Evolutionary conservation across 1,139 yeast genomes (phyloP).

Genomic region (Suhomyces bolitotheri): DNA sequence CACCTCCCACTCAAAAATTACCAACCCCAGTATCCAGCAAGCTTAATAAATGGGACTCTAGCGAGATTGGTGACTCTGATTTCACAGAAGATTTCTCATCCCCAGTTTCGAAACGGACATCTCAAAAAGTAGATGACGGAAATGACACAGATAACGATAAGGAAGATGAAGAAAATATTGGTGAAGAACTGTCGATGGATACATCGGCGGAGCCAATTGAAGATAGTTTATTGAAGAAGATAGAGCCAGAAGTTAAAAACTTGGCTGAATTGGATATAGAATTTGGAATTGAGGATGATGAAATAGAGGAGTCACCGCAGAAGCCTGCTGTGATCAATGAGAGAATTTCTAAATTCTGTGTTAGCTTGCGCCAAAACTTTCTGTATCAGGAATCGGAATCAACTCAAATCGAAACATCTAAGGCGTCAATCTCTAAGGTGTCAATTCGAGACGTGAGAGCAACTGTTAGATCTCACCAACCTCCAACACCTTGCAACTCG

Average conservation of each 20-base stretch:
- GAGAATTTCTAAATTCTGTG: constrained; percentile 18
- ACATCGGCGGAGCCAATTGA: constrained; percentile 1
- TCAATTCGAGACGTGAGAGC: too few species aligned
- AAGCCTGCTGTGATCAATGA: constrained; percentile 17
- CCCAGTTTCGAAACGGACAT: constrained; percentile 17
- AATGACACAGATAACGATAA: constrained; percentile 23
- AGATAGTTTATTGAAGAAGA: constrained; percentile 3
- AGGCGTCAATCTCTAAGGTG: too few species aligned
- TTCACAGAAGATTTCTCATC: constrained; percentile 38
- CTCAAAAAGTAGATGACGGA: constrained; percentile 1
- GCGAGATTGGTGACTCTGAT: constrained; percentile 38
- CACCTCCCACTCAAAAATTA: constrained; percentile 4
- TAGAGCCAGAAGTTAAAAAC: not conserved
- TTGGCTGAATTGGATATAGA: constrained; percentile 20
- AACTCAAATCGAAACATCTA: too few species aligned
- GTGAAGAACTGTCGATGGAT: not conserved
- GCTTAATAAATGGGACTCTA: constrained; percentile 19
- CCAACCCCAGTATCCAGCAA: constrained; percentile 14
- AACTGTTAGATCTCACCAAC: not conserved
- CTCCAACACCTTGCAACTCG: constrained; percentile 9
- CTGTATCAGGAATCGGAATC: constrained; percentile 19
- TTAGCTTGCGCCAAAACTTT: constrained; percentile 29
- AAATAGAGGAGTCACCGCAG: constrained; percentile 47
- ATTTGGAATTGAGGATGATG: constrained; percentile 29
- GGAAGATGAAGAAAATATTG: constrained; percentile 2